Evolutionary conservation across 495 filamentous ascomycete species (phyloP), one percentile per base, ranked within the genome.

Genomic region (Neurospora sp.): DNA sequence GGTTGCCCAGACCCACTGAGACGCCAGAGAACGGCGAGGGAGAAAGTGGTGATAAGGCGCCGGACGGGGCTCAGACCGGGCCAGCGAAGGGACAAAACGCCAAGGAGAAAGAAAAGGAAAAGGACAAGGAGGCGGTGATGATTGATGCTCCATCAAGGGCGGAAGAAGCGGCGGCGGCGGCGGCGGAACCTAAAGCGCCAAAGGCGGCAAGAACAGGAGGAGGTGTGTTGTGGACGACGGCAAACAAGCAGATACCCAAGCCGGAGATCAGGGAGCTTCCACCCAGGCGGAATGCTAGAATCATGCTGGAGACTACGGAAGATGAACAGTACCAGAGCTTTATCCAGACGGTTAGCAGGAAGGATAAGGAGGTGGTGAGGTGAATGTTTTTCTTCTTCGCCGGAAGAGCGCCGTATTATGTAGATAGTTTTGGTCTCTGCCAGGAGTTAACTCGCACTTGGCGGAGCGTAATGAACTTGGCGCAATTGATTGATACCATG

Each of bases 301-400:
- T 77, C 39, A 81, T 72, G 69, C 74, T 75, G 27, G 70, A 76
- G 22, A 78, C 78, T 4, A 65, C 53, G 53, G 85, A 85, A 39
- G 83, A 87, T 48, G 83, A 86, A 71, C 79, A 83, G 70, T 86
- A 86, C 73, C 83, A 84, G 71, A 80, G 72, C 48, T 87, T 87
- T 69, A 84, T 88, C 12, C 69, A 80, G 38, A 72, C 78, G 69
- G 76, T 86, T 27, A 82, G 70, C 17, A 68, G 74, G 45, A 80
- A 79, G 75, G 79, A 80, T 12, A 73, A 73, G 65, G 76, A 76
- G 69, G 35, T 65, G 22, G 53, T 35, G 14, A 37, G 53, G 27
- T 65, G 53, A 65, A 3, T 16, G 6, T 65, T 65, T 17, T 65
- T 2, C 6, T 65, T 37, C 4, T 35, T 35, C 35, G 35, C 35